phyloP scores from a whole-genome alignment of 2,329 filamentous ascomycete genomes.

The Fusarium anthophilum region DNA sequence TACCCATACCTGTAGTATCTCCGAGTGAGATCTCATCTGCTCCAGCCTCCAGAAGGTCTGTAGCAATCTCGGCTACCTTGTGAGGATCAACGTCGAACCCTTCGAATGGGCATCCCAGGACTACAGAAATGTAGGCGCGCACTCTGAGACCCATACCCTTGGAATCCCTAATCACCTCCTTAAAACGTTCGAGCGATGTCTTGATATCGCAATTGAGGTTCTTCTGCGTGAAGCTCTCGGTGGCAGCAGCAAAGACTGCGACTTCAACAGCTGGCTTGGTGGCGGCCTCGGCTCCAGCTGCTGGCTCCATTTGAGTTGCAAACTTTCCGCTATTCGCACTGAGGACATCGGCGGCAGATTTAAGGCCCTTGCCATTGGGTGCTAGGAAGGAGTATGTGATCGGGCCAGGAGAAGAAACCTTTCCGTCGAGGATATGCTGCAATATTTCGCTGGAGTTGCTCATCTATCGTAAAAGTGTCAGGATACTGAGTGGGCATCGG shows the following conservation, averaged over 20 bases:
- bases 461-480: conserved; percentile 65
- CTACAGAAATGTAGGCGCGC: conserved; percentile 82
- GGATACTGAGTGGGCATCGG: conserved; percentile 20
- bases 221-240: conserved; percentile 80
- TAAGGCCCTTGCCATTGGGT: conserved; percentile 78
- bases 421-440: conserved; percentile 69
- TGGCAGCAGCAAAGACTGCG: conserved; percentile 84
- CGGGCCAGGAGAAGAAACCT: conserved; percentile 61
- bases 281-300: conserved; percentile 49
- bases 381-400: conserved; percentile 84
- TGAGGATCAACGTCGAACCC: conserved; percentile 71
- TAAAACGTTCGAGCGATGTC: conserved; percentile 76
- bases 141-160: conserved; percentile 73
- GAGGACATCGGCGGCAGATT: conserved; percentile 67
- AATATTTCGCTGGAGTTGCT: conserved; percentile 80
- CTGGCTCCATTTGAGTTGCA: conserved; percentile 60
- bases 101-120: conserved; percentile 82
- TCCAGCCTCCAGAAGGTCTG: conserved; percentile 80
- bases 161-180: conserved; percentile 73
- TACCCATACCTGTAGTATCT: conserved; percentile 92
- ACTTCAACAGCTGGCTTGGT: conserved; percentile 69
- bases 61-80: conserved; percentile 72
- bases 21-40: conserved; percentile 91
- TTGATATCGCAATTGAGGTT: conserved; percentile 85
- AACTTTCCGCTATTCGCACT: conserved; percentile 59